Evolutionary conservation across 2,329 filamentous ascomycete species (phyloP).

Genomic region (Fonsecaea nubica): DNA sequence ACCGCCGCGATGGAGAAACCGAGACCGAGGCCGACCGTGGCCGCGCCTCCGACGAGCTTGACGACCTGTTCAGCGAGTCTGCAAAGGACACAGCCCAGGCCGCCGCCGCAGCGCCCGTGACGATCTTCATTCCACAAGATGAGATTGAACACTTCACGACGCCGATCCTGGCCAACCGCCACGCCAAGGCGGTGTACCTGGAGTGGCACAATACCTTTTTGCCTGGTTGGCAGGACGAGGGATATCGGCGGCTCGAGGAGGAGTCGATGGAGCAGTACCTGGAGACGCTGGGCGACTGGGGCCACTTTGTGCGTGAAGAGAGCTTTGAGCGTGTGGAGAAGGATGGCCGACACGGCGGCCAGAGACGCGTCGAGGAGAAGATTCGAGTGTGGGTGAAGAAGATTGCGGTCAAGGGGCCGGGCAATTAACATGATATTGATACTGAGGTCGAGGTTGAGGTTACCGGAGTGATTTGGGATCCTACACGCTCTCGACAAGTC

Average conservation of each 20-base stretch:
- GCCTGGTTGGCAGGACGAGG: conserved; percentile 32
- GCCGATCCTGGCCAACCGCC: conserved; percentile 35
- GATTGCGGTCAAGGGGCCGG: conserved; percentile 34
- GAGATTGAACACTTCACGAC: conserved; percentile 30
- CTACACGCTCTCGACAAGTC: too few species aligned
- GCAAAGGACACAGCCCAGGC: background rate
- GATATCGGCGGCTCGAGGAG: conserved; percentile 30
- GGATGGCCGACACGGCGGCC: background rate
- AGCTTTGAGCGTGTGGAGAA: conserved; percentile 22
- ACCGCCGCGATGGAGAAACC: conserved; percentile 7
- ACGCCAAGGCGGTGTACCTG: conserved; percentile 36
- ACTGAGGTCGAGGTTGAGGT: too few species aligned
- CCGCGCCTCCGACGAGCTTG: conserved; percentile 22
- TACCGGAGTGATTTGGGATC: too few species aligned
- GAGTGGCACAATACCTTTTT: conserved; percentile 34
- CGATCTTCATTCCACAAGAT: conserved; percentile 18
- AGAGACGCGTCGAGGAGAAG: conserved; percentile 28
- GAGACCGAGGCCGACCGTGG: conserved; percentile 1
- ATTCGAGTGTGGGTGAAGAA: conserved; percentile 37
- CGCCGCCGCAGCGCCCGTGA: conserved; percentile 3
- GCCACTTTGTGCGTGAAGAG: conserved; percentile 28
- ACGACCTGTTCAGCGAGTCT: conserved; percentile 4
- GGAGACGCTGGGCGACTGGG: conserved; percentile 20
- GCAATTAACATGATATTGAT: conserved; percentile 26
- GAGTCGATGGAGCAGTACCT: conserved; percentile 34